Evolutionary conservation across 1,139 yeast species (phyloP), one percentile per base, ranked within the genome.

Genomic region (Scheffersomyces quercinus): DNA sequence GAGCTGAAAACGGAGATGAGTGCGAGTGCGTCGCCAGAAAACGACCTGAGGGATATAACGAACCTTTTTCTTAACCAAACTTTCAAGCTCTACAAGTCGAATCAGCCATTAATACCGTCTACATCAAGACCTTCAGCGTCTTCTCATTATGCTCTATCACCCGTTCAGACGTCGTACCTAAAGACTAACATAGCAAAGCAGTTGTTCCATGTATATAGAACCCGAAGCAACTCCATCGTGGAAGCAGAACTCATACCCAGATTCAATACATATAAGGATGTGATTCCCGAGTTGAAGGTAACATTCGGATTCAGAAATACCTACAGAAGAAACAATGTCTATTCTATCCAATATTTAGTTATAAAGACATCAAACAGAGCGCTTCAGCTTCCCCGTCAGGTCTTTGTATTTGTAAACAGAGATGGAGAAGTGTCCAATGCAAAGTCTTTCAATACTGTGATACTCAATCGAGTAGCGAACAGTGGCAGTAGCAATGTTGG

Each of bases 41-140:
- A 20, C 7, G 26, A 20, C 26, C 26, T 20, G 26, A 20, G 26
- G 4, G 10, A 11, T 31, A 31, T 31, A 5, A 31, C 35, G 4
- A 24, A 35, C 29, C 13, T 51, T 35, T 50, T 51, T 35, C 37
- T 50, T 26, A 46, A 50, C 46, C 53, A 50, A 39, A 46, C 53
- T 31, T 53, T 52, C 46, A 50, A 46, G 46, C 38, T 53, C 12
- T 42, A 45, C 44, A 52, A 49, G 35, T 14, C 41, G 4, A 46
- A 44, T 38, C 45, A 36, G 37, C 10, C 36, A 5, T 29, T 40
- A 14, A 20, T 31, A 11, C 11, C 35, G 12, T 13, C 39, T 3
- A 29, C 43, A 39, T 20, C 26, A 20, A 20, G 26, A 20, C 26
- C 7, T 20, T 20, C 7, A 8, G 45, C 42, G 37, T 37, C 40